Evolutionary conservation across 768 basidiomycete species (phyloP).

Genomic region (Trametopsis cervina): DNA sequence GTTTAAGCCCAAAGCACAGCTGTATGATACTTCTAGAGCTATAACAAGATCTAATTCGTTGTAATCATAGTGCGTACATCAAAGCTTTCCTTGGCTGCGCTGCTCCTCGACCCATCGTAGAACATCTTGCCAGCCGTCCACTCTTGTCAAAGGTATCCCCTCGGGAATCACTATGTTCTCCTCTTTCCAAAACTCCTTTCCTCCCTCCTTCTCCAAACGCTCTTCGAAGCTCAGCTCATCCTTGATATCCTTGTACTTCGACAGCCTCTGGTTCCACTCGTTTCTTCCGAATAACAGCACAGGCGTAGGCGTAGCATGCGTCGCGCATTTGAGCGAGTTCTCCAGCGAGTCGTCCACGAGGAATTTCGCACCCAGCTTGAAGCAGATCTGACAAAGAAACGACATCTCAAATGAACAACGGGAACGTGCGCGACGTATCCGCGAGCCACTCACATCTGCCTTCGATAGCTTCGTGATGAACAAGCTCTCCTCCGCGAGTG

Average conservation of each 20-base stretch:
- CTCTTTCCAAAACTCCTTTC: slow-evolving; percentile 50
- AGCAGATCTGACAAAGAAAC: slow-evolving; percentile 69
- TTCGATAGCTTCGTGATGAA: slow-evolving; percentile 57
- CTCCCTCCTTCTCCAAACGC: slow-evolving; percentile 39
- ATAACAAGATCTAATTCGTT: background rate
- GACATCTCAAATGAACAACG: background rate
- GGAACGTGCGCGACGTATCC: background rate
- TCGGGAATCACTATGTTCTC: slow-evolving; percentile 42
- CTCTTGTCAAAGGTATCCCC: slow-evolving; percentile 42
- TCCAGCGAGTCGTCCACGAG: slow-evolving; percentile 80
- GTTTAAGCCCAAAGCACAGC: background rate
- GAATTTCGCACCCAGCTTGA: slow-evolving; percentile 52
- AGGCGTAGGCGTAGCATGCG: slow-evolving; percentile 39
- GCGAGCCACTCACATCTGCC: slow-evolving; percentile 43
- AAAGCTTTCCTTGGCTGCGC: slow-evolving; percentile 11
- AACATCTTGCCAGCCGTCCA: slow-evolving; percentile 59
- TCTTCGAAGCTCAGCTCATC: slow-evolving; percentile 51
- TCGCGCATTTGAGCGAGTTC: slow-evolving; percentile 59
- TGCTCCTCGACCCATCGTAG: slow-evolving; percentile 36
- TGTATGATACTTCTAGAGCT: background rate
- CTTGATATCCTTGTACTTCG: slow-evolving; percentile 33
- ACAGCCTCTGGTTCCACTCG: slow-evolving; percentile 64
- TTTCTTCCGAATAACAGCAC: slow-evolving; percentile 74
- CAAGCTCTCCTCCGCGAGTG: slow-evolving; percentile 36
- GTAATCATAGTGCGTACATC: too few species aligned